A percentile compares a stretch with the other conserved stretches of the same genome.
These are phyloP conservation scores for Calonectria multiphialidica DNA, from an alignment of 2,329 filamentous ascomycete species.

Conservation along the genomic window DNA sequence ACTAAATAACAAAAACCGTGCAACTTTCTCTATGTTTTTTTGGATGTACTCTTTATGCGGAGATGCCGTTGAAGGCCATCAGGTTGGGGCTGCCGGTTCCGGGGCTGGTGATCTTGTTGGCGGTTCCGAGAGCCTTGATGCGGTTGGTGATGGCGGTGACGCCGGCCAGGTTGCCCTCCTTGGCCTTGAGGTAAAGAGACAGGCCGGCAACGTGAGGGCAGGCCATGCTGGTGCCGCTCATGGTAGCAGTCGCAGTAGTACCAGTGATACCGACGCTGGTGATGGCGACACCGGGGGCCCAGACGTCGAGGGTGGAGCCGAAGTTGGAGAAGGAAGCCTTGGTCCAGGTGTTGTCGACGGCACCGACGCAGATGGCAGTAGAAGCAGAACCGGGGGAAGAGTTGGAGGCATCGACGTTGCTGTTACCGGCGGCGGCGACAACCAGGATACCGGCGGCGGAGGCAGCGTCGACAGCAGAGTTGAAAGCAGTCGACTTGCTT, in stretches of 20 bases:
- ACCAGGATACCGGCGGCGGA: conserved; percentile 61
- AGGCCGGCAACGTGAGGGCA: conserved; percentile 71
- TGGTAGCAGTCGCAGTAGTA: conserved; percentile 55
- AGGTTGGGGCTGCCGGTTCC: conserved; percentile 56
- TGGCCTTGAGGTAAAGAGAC: conserved; percentile 62
- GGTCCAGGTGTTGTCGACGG: conserved; percentile 54
- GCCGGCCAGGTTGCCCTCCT: conserved; percentile 47
- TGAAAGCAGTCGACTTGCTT: conserved; percentile 57
- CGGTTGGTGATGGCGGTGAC: conserved; percentile 56
- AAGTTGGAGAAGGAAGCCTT: conserved; percentile 63
- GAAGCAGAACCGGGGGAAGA: conserved; percentile 62
- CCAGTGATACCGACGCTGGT: conserved; percentile 60
- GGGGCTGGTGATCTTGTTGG: conserved; percentile 50
- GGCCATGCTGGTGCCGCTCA: conserved; percentile 74
- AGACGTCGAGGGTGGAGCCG: conserved; percentile 61
- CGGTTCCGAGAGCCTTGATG: conserved; percentile 56
- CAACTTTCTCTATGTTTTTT: not conserved
- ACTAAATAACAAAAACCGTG: not conserved
- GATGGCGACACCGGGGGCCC: conserved; percentile 61
- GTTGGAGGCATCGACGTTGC: conserved; percentile 51
- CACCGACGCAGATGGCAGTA: conserved; percentile 66
- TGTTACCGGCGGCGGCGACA: conserved; percentile 68
- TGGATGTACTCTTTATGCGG: not conserved
- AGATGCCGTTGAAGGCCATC: conserved; percentile 60
- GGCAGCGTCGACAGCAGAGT: conserved; percentile 61